Percentiles rank a stretch among this genome's conserved stretches.
Conservation (phyloP, 176 grass and related monocot genomes). For the Hyparrhenia diplandra region DNA sequence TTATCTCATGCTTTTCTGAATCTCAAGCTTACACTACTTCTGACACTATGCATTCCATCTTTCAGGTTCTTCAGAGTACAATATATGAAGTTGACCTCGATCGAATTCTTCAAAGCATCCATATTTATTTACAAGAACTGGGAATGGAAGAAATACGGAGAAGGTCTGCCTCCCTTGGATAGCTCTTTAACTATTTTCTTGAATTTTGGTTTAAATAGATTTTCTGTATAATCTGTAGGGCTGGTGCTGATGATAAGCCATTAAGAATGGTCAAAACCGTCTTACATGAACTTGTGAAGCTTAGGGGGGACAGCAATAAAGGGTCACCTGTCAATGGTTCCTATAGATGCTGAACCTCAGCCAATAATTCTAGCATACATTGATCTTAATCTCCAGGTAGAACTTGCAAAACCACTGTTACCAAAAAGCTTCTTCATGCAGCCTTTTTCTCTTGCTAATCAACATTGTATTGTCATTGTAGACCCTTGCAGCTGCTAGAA, state of each 20-base stretch:
- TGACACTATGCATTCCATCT: not conserved
- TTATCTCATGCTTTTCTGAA: not conserved
- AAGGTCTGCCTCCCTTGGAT: constrained; percentile 47
- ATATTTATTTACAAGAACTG: constrained; percentile 95
- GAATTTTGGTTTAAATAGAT: constrained; percentile 6
- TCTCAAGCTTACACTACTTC: not conserved
- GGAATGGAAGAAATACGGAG: constrained; percentile 99
- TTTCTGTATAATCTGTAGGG: constrained; percentile 48
- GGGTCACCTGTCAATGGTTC: constrained; percentile 99
- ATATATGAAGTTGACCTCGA: constrained; percentile 97
- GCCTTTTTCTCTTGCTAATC: not conserved
- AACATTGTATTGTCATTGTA: constrained; percentile 31
- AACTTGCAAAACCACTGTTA: not conserved
- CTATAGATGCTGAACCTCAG: constrained; percentile 97
- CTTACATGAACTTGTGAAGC: constrained; percentile 97
- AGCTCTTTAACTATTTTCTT: constrained; percentile 19
- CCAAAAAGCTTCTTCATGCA: not conserved
- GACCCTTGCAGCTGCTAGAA: constrained; percentile 98
- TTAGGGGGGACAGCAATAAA: constrained; percentile 92
- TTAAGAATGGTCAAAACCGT: constrained; percentile 99
- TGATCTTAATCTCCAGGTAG: constrained; percentile 97
- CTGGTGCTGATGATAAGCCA: constrained; percentile 98
- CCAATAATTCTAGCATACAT: constrained; percentile 99
- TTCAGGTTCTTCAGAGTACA: constrained; percentile 90
- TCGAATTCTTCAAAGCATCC: constrained; percentile 95